These are phyloP conservation scores for Candida adriatica DNA, from an alignment of 805 yeast genomes.

Conservation along the genomic window DNA sequence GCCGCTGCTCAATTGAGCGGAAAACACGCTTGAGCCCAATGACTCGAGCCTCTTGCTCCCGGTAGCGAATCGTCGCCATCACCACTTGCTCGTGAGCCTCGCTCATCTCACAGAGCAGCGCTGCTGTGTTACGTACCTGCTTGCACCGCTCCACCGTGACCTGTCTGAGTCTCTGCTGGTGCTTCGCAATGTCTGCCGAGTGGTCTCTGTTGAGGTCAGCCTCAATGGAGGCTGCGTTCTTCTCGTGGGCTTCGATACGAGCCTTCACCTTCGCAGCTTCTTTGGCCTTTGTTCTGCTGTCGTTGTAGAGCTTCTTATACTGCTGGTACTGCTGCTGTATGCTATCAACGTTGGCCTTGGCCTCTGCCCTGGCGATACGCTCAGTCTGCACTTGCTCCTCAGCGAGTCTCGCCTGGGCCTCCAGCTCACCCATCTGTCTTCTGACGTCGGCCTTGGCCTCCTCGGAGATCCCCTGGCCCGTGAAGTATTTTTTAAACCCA, in stretches of 20 bases:
- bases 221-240: slow-evolving; percentile 28
- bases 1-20: slow-evolving; percentile 24
- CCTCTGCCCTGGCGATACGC: slow-evolving; percentile 6
- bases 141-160: slow-evolving; percentile 19
- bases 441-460: slow-evolving; percentile 11
- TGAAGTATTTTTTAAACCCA: slow-evolving; percentile 8
- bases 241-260: slow-evolving; percentile 24
- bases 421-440: slow-evolving; percentile 11
- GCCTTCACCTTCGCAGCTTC: slow-evolving; percentile 19
- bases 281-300: slow-evolving; percentile 7
- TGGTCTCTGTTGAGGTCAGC: slow-evolving; percentile 36
- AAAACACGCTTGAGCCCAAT: slow-evolving; percentile 26
- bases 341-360: slow-evolving; percentile 5
- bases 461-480: slow-evolving; percentile 18
- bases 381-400: slow-evolving; percentile 12
- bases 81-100: slow-evolving; percentile 21
- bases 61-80: slow-evolving; percentile 20
- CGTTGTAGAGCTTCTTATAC: slow-evolving; percentile 5
- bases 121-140: too few species aligned
- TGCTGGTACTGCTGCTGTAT: slow-evolving; percentile 2
- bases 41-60: slow-evolving; percentile 36
- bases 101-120: slow-evolving; percentile 18
- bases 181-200: slow-evolving; percentile 28
- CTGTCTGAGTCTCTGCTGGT: slow-evolving; percentile 24
- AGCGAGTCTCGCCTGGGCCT: slow-evolving; percentile 1